A percentile compares a stretch with the other conserved stretches of the same genome.
These are phyloP conservation scores for Lycium ferocissimum DNA, from an alignment of 257 asterid genomes.

Conservation along the genomic window DNA sequence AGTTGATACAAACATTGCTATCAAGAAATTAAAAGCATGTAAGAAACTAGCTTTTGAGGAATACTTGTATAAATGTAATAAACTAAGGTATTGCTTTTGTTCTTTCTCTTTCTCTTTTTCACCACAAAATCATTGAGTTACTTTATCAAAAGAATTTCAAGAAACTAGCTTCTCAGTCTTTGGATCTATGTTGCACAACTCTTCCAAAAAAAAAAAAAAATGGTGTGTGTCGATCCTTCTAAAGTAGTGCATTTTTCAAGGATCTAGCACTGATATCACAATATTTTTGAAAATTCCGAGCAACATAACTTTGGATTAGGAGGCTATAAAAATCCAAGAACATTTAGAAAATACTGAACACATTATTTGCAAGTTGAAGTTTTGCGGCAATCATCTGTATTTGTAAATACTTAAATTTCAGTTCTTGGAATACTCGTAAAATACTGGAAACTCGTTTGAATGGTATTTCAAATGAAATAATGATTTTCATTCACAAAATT, in stretches of 20 bases:
- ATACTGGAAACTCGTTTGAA: too few species aligned
- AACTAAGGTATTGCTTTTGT: not conserved
- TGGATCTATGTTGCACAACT: not conserved
- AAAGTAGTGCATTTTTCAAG: too few species aligned
- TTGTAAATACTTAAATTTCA: too few species aligned
- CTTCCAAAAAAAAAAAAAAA: too few species aligned
- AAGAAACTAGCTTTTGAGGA: not conserved
- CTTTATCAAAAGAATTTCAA: conserved; percentile 9
- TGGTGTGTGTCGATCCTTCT: too few species aligned
- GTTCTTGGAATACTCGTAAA: too few species aligned
- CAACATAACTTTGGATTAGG: not conserved
- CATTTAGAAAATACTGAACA: too few species aligned
- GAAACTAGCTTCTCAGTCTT: not conserved
- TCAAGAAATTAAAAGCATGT: not conserved
- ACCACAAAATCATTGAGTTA: conserved; percentile 14
- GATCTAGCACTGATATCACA: rapidly evolving
- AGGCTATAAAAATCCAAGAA: not conserved
- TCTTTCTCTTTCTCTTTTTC: not conserved
- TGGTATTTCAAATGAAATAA: not conserved
- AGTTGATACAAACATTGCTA: not conserved
- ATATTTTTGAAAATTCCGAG: not conserved
- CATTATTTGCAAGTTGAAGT: too few species aligned
- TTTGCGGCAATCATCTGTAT: too few species aligned
- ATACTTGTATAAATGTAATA: not conserved
- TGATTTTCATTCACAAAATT: not conserved